phyloP scores from a whole-genome alignment of 2,329 filamentous ascomycete species.

The Exophiala sp. region DNA sequence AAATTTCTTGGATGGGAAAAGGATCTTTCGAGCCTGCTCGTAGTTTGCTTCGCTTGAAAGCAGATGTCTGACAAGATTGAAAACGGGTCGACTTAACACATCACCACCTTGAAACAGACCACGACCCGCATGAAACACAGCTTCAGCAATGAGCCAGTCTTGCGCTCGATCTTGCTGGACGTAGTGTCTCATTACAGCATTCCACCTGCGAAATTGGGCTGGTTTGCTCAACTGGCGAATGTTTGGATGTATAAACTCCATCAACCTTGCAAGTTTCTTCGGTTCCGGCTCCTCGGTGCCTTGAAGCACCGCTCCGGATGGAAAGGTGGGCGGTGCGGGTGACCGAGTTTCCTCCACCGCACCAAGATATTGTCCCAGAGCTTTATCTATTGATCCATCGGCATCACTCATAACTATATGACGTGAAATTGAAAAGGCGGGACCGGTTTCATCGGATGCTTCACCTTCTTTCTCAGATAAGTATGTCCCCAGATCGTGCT shows the following conservation, averaged over 20 bases:
- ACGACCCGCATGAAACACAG: constrained; percentile 2
- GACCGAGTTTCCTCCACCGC: neutral
- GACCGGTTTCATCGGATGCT: neutral
- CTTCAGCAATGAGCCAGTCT: constrained; percentile 11
- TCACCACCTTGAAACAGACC: neutral
- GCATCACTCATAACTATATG: neutral
- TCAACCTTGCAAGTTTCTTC: neutral
- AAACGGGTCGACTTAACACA: constrained; percentile 10
- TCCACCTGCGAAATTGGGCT: constrained; percentile 1
- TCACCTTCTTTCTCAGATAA: neutral
- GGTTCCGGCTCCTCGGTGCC: neutral
- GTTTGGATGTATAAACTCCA: constrained; percentile 3
- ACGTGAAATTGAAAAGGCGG: neutral
- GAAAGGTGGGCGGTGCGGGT: neutral
- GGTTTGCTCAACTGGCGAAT: constrained; percentile 1
- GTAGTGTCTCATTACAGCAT: constrained; percentile 10
- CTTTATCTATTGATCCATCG: constrained; percentile 3
- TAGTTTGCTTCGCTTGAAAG: constrained; percentile 7
- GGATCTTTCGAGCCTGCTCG: constrained; percentile 9
- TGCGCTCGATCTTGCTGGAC: neutral
- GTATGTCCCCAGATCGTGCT: neutral
- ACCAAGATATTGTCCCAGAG: neutral
- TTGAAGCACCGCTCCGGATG: neutral
- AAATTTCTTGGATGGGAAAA: constrained; percentile 8
- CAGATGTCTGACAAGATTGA: constrained; percentile 15